phyloP scores from a whole-genome alignment of 1,284 basidiomycete species.

The Cutaneotrichosporon mucoides region DNA sequence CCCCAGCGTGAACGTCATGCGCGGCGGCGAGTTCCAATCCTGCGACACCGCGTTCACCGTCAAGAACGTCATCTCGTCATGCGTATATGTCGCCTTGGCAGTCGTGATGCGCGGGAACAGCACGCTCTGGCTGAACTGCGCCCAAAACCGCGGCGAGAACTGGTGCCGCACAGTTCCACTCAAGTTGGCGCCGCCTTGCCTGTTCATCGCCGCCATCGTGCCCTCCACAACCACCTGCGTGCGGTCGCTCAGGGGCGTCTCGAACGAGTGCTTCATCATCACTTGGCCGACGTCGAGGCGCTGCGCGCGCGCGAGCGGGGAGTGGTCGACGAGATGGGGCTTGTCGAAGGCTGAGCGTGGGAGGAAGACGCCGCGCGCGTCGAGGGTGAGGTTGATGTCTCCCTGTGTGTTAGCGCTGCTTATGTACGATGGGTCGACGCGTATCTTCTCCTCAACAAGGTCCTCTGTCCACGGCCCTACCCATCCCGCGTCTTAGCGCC shows the following conservation, averaged over 20 bases:
- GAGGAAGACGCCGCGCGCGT: constrained; percentile 45
- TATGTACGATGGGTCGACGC: too few relatives aligned
- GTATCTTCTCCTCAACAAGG: too few relatives aligned
- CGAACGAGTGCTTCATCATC: constrained; percentile 48
- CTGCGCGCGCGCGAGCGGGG: constrained; percentile 29
- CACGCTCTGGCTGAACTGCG: constrained; percentile 46
- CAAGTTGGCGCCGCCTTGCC: constrained; percentile 52
- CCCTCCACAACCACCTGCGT: constrained; percentile 43
- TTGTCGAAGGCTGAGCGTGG: constrained; percentile 31
- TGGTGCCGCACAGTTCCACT: constrained; percentile 53
- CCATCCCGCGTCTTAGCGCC: too few relatives aligned
- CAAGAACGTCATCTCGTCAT: constrained; percentile 50
- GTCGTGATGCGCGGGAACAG: constrained; percentile 50
- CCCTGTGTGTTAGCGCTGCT: constrained; percentile 14
- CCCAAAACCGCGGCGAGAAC: constrained; percentile 50
- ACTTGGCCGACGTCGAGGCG: constrained; percentile 37
- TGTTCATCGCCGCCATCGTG: constrained; percentile 48
- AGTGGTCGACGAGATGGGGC: constrained; percentile 32
- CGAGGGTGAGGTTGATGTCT: constrained; percentile 40
- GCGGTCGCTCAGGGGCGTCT: constrained; percentile 37
- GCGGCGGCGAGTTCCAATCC: constrained; percentile 45
- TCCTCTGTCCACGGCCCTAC: too few relatives aligned
- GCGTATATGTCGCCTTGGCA: constrained; percentile 50
- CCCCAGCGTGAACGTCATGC: constrained; percentile 50
- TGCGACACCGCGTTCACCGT: constrained; percentile 44